A percentile compares a stretch with the other conserved stretches of the same genome.
phyloP scores from a whole-genome alignment of 805 yeast species.

The Candida maltosa region DNA sequence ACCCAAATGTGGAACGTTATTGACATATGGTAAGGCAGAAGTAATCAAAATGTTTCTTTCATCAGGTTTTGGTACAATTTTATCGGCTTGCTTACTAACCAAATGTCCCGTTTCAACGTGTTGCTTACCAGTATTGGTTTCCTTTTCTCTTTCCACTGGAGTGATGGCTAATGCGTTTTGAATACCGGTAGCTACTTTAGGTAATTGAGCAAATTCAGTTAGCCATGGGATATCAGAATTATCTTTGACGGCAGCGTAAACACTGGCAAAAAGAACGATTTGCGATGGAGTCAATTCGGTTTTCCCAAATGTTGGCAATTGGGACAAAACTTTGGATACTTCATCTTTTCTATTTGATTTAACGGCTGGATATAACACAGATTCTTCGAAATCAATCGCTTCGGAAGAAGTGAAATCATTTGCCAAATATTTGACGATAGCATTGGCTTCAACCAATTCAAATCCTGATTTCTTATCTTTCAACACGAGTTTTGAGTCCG shows the following conservation, averaged over 20 bases:
- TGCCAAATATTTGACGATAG: constrained; percentile 63
- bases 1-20: constrained; percentile 97
- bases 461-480: constrained; percentile 35
- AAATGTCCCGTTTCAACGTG: constrained; percentile 28
- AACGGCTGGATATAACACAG: constrained; percentile 37
- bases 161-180: constrained; percentile 45
- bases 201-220: constrained; percentile 31
- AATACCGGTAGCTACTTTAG: constrained; percentile 44
- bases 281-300: constrained; percentile 45
- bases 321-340: constrained; percentile 4
- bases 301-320: constrained; percentile 6
- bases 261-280: constrained; percentile 56
- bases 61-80: constrained; percentile 55
- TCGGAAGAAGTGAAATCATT: constrained; percentile 40
- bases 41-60: constrained; percentile 86
- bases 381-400: constrained; percentile 43
- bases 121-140: constrained; percentile 37
- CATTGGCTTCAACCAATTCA: constrained; percentile 60
- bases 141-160: constrained; percentile 37
- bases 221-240: constrained; percentile 35
- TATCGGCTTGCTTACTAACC: constrained; percentile 26
- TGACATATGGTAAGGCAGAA: constrained; percentile 96
- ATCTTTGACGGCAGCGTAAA: constrained; percentile 43
- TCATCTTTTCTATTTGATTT: constrained; percentile 29
- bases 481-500: constrained; percentile 24